Base-by-base conservation (phyloP, 768 basidiomycete species). In the Termitomyces sp. region DNA sequence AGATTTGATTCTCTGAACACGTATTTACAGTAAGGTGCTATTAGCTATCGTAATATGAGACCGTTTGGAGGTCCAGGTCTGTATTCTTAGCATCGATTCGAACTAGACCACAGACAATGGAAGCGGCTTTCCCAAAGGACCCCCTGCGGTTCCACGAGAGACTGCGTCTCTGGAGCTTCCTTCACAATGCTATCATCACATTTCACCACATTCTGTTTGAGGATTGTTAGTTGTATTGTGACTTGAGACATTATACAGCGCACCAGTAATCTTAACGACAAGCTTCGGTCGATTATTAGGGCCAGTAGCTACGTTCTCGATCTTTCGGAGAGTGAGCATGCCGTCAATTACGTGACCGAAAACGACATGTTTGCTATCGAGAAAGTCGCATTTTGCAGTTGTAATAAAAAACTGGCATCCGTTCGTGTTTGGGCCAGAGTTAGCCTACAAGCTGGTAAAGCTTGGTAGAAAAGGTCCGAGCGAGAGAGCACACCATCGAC, bases 381-480 rank as follows among this genome's bases (percentile, higher is more conserved):
- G 82, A 73, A 98, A 98, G 60, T 95, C 92, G 61, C 95, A 96
- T 63, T 91, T 89, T 9, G 86, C 92, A 1, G 92, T 95, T 0
- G 97, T 99, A 68, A 99, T 87, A 79, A 99, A 99, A 78, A 98
- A 99, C 84, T 93, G 94, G 70, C 92, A 95, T 2, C 95, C 96
- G 62, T 98, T 98, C 14, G 94, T 95, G 66, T 92, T 88, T 2
- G 90, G 83, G 5, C 96, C 96, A 0, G 95, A 97, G 73, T 98
- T 98, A 0, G 95, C 96, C 94, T 95, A 64, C 2, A 7, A 17
- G n/a, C 34, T 29, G 17, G 29, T 34, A 42, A 49, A 45, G 44
- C 21, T 11, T 38, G 31, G 56, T 31, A 58, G 44, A 23, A 59
- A 14, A 56, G 10, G 23, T 32, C 46, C 17, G 52, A 38, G 46